phyloP scores from a whole-genome alignment of 345 rosid genomes.

The Gossypium longicalyx region DNA sequence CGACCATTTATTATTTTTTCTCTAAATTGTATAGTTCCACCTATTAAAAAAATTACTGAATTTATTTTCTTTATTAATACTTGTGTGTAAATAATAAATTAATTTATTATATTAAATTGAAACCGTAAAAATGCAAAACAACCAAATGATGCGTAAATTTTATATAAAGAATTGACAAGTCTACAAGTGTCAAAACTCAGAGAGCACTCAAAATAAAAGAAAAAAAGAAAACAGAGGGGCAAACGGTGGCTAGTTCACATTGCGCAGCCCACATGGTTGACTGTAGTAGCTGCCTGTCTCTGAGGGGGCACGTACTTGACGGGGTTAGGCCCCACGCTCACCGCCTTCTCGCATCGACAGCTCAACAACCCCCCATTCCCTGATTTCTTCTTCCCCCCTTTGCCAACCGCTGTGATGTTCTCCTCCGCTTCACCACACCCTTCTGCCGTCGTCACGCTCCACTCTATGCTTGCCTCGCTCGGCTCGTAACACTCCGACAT shows the following conservation, averaged over 20 bases:
- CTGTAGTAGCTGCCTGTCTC: constrained; percentile 13
- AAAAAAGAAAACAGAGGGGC: neutral
- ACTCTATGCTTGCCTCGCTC: constrained; percentile 83
- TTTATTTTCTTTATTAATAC: too few relatives aligned
- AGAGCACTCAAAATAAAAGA: too few relatives aligned
- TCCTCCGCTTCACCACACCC: constrained; percentile 36
- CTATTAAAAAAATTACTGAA: too few relatives aligned
- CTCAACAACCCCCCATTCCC: constrained; percentile 41
- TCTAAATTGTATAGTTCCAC: too few relatives aligned
- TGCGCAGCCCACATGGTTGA: constrained; percentile 31
- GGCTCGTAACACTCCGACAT: constrained; percentile 60
- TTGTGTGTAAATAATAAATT: too few relatives aligned
- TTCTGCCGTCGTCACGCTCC: constrained; percentile 91
- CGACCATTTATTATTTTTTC: too few relatives aligned
- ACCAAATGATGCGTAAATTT: too few relatives aligned
- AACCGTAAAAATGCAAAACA: too few relatives aligned
- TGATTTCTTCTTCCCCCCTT: constrained; percentile 26
- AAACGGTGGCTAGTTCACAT: constrained; percentile 30
- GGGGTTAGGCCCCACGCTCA: constrained; percentile 62
- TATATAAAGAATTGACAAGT: too few relatives aligned
- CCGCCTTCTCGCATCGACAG: constrained; percentile 82
- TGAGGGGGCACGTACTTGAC: constrained; percentile 29
- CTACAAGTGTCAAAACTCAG: too few relatives aligned
- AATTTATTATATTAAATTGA: too few relatives aligned
- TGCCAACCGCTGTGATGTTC: constrained; percentile 5